Evolutionary conservation across 371 early-diverging fungal genomes (phyloP).

Genomic region (Apophysomyces variabilis): DNA sequence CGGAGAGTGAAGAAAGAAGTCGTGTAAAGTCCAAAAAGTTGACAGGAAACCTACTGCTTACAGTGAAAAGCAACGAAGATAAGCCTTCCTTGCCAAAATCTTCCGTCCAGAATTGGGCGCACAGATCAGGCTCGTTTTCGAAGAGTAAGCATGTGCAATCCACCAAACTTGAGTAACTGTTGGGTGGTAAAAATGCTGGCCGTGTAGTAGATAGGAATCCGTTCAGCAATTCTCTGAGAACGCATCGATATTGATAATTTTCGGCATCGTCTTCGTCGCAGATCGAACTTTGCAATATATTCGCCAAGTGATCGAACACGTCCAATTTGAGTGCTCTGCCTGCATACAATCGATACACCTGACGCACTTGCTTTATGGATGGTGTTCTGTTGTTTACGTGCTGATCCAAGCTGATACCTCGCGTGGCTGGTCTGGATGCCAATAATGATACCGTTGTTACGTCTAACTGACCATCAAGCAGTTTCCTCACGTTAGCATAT

Average conservation of each 20-base stretch:
- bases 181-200: slow-evolving; percentile 30
- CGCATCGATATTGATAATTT: slow-evolving; percentile 31
- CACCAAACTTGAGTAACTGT: slow-evolving; percentile 37
- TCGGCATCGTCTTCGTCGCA: slow-evolving; percentile 42
- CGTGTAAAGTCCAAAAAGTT: slow-evolving; percentile 30
- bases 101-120: slow-evolving; percentile 37
- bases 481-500: slow-evolving; percentile 20
- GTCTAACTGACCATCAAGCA: slow-evolving; percentile 18
- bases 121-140: slow-evolving; percentile 33
- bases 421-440: slow-evolving; percentile 23
- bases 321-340: slow-evolving; percentile 40
- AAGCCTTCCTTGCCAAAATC: slow-evolving; percentile 23
- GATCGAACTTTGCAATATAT: slow-evolving; percentile 26
- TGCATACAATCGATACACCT: slow-evolving; percentile 30
- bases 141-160: slow-evolving; percentile 26
- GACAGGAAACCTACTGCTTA: slow-evolving; percentile 39
- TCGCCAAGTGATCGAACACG: slow-evolving; percentile 30
- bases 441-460: slow-evolving; percentile 16
- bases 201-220: slow-evolving; percentile 37
- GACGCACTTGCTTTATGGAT: slow-evolving; percentile 26
- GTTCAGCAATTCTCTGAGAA: slow-evolving; percentile 25
- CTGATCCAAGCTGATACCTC: slow-evolving; percentile 4
- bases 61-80: slow-evolving; percentile 27
- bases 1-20: slow-evolving; percentile 35
- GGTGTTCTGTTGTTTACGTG: slow-evolving; percentile 5